A percentile compares a stretch with the other conserved stretches of the same genome.
phyloP scores from a whole-genome alignment of 75 land plant genomes.

The Cupressus sempervirens region DNA sequence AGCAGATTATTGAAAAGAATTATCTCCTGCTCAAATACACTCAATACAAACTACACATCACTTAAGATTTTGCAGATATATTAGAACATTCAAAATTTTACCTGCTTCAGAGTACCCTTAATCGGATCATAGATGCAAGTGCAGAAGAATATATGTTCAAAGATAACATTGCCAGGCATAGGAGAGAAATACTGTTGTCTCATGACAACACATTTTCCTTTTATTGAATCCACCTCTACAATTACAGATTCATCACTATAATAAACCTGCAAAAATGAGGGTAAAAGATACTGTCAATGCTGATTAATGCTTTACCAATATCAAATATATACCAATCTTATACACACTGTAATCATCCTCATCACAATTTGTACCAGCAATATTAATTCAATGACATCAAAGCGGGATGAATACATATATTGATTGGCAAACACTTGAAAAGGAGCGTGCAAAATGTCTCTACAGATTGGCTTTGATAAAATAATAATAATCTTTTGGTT shows the following conservation, averaged over 20 bases:
- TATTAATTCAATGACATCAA: neutral
- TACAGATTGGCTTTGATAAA: no score
- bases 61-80: neutral
- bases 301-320: neutral
- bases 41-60: neutral
- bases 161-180: slow-evolving; percentile 33
- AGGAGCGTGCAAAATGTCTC: neutral
- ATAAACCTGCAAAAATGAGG: slow-evolving; percentile 52
- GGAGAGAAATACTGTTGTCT: slow-evolving; percentile 50
- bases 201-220: slow-evolving; percentile 81
- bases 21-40: neutral
- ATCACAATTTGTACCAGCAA: neutral
- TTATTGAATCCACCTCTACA: slow-evolving; percentile 41
- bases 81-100: slow-evolving; percentile 10
- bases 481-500: no score
- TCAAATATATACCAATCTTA: neutral
- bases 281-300: neutral
- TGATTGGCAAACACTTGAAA: neutral
- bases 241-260: slow-evolving; percentile 67
- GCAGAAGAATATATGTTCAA: slow-evolving; percentile 80
- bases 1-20: neutral
- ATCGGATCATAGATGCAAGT: slow-evolving; percentile 78
- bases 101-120: slow-evolving; percentile 83
- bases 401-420: neutral
- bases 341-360: slow-evolving; percentile 37